phyloP scores from a whole-genome alignment of 257 asterid species.

The Fraxinus quadrangulata region DNA sequence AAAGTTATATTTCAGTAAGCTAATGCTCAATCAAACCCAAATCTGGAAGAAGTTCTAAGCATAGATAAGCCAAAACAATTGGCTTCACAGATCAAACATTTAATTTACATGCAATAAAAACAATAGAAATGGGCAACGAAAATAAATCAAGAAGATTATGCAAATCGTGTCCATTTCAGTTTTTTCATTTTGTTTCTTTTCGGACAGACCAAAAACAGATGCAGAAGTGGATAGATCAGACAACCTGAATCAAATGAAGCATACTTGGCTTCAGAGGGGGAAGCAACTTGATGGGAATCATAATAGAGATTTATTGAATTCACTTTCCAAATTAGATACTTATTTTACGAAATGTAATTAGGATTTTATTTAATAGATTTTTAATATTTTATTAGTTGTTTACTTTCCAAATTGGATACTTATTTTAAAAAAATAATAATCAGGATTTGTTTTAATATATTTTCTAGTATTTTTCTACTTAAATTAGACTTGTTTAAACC shows the following conservation, averaged over 20 bases:
- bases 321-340: no score
- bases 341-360: no score
- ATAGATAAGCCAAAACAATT: neutral
- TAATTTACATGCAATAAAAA: neutral
- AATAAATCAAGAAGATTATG: neutral
- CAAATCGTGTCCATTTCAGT: no score
- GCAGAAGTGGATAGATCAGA: neutral
- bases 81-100: neutral
- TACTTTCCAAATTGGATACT: no score
- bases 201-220: neutral
- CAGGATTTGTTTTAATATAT: no score
- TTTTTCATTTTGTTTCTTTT: no score
- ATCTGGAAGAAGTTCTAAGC: neutral
- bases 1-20: constrained; percentile 5
- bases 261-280: neutral
- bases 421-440: no score
- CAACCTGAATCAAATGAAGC: neutral
- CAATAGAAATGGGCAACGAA: neutral
- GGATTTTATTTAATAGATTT: no score
- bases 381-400: no score
- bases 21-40: constrained; percentile 16
- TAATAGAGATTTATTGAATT: no score
- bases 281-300: neutral
- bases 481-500: no score
- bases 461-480: no score